phyloP scores from a whole-genome alignment of 2,329 filamentous ascomycete species.

The Ceratocystis alfenasii region DNA sequence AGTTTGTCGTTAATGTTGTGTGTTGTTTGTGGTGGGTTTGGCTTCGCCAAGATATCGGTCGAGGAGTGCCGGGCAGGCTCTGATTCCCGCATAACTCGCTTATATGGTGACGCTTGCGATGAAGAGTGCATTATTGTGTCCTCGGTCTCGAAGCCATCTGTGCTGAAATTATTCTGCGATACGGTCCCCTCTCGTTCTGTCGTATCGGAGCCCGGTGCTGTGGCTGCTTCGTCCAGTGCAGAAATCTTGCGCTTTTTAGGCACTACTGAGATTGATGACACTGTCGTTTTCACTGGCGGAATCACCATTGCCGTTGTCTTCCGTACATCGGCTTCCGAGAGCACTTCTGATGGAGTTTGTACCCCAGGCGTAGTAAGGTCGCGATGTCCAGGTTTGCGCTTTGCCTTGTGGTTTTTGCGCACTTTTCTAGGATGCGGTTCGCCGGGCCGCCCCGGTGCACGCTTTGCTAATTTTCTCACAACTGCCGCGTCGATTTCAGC shows the following conservation, averaged over 20 bases:
- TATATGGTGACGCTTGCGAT: not conserved
- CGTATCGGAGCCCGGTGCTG: not conserved
- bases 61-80: not conserved
- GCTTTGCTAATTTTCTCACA: not conserved
- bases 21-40: not conserved
- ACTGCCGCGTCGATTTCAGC: constrained; percentile 8
- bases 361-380: not conserved
- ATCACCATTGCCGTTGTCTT: not conserved
- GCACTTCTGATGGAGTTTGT: not conserved
- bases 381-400: not conserved
- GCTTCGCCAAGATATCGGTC: no score
- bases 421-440: not conserved
- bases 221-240: not conserved
- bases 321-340: not conserved
- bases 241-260: constrained; percentile 6
- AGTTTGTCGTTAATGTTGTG: no score
- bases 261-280: constrained; percentile 5
- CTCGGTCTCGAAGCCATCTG: not conserved
- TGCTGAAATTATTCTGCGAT: not conserved
- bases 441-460: constrained; percentile 1
- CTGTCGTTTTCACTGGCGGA: not conserved
- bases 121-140: not conserved
- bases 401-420: not conserved
- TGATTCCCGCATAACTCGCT: not conserved
- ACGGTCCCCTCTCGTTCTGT: not conserved